A percentile compares a stretch with the other conserved stretches of the same genome.
Conservation (phyloP, 345 rosid species). For the Bruguiera gymnorhiza region DNA sequence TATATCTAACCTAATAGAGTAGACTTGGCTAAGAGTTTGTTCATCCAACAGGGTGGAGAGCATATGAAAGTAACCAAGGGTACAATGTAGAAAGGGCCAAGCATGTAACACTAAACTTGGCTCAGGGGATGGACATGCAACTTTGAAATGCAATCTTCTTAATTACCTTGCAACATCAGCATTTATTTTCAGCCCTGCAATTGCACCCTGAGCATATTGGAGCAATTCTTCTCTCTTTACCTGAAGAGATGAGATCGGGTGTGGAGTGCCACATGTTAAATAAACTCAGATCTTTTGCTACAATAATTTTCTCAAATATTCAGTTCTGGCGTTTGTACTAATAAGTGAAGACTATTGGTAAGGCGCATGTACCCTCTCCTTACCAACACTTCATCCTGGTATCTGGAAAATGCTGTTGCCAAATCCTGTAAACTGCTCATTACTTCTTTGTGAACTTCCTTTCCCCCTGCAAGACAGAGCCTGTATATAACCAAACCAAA, state of each 20-base stretch:
- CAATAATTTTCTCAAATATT: neutral
- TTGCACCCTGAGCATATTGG: conserved; percentile 82
- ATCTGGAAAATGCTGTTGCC: conserved; percentile 56
- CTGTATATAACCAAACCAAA: conserved; percentile 53
- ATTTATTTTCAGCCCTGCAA: conserved; percentile 74
- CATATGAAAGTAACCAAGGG: too few relatives aligned
- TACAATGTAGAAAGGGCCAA: too few relatives aligned
- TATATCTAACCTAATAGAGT: too few relatives aligned
- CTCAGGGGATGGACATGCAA: neutral
- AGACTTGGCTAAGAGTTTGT: too few relatives aligned
- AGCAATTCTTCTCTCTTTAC: conserved; percentile 87
- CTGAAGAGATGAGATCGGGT: conserved; percentile 32
- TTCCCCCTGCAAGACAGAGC: conserved; percentile 81
- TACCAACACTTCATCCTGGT: conserved; percentile 89
- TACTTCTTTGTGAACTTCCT: conserved; percentile 58
- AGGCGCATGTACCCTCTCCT: conserved; percentile 23
- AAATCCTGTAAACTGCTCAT: conserved; percentile 60
- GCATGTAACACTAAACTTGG: neutral
- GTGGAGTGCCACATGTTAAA: neutral
- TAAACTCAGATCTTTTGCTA: neutral
- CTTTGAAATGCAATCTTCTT: conserved; percentile 1
- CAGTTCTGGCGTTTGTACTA: neutral
- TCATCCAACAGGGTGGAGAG: too few relatives aligned
- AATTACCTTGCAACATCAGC: conserved; percentile 73
- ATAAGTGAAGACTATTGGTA: neutral